Evolutionary conservation across 2,329 filamentous ascomycete genomes (phyloP), one percentile per base, ranked within the genome.

Genomic region (Drechmeria coniospora): DNA sequence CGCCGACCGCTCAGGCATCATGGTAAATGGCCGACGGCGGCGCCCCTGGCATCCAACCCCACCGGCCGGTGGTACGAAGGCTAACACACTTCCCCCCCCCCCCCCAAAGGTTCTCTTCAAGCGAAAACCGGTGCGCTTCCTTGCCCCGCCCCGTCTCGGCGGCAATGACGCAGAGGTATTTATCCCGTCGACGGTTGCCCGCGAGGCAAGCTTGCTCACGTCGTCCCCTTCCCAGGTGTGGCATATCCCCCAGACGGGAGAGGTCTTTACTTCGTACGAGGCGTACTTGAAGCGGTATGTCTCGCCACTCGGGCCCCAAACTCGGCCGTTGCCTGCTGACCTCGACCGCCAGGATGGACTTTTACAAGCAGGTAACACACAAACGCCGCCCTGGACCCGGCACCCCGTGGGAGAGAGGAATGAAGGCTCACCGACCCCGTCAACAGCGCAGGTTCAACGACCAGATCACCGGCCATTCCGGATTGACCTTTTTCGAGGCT

Each of bases 391-490:
- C 12, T n/a, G 5, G 9, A 11, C 10, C 9, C 5, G 9, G 20
- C 20, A 13, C 23, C 5, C 5, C 6, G 15, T 14, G 4, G 9
- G 23, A 25, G 13, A 15, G 12, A 13, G 6, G 5, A 13, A 8
- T 8, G 13, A n/a, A 12, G 9, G 23, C 44, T 42, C 29, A 45
- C 33, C 24, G 25, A 29, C 15, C 28, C 33, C 41, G 10, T 27
- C 17, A 26, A 23, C 42, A 87, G 75, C 81, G 75, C 46, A 74
- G 79, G 30, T 98, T 95, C 53, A 93, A 92, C 35, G 93, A 92
- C 54, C 81, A 92, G 49, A 92, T 95, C 39, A 93, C 84, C 9
- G 90, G 90, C 29, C 87, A 92, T 51, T 92, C 84, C 17, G 79
- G 79, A 29, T 63, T 94, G 39, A 87, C 74, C 4, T 98, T 92